phyloP scores from a whole-genome alignment of 257 asterid genomes.

The Cinchona pubescens region DNA sequence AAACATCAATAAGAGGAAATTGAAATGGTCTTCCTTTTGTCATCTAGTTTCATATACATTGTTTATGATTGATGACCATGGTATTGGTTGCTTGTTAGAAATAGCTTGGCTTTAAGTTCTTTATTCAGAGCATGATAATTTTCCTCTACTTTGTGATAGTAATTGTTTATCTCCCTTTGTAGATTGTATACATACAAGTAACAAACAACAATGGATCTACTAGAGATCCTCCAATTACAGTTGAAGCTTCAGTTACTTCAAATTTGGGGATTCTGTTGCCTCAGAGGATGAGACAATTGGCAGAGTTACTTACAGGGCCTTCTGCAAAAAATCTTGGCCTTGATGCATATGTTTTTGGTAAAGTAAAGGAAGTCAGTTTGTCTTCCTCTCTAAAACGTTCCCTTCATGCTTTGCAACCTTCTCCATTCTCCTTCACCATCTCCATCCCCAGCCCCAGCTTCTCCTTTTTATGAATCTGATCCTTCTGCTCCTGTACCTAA shows the following conservation, averaged over 20 bases:
- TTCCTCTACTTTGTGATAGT: not conserved
- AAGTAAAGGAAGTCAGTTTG: conserved; percentile 67
- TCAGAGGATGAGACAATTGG: conserved; percentile 69
- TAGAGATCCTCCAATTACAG: conserved; percentile 64
- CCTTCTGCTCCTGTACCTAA: conserved; percentile 21
- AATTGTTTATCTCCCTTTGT: conserved; percentile 16
- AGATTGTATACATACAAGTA: conserved; percentile 60
- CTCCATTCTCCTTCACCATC: conserved; percentile 47
- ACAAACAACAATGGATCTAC: conserved; percentile 73
- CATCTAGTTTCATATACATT: not conserved
- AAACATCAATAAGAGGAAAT: not conserved
- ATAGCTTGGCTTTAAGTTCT: not conserved
- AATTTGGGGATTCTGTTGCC: conserved; percentile 38
- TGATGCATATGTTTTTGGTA: conserved; percentile 65
- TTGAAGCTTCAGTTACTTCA: conserved; percentile 68
- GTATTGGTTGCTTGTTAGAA: conserved; percentile 2
- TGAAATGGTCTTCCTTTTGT: not conserved
- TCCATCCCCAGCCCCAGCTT: conserved; percentile 34
- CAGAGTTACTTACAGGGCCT: conserved; percentile 49
- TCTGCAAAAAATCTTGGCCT: conserved; percentile 74
- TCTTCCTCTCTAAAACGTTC: conserved; percentile 61
- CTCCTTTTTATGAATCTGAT: not conserved
- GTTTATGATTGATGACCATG: not conserved
- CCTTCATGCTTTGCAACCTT: conserved; percentile 40
- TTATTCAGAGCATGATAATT: not conserved